Base-by-base conservation (phyloP, 2,329 filamentous ascomycete species). In the Zymoseptoria brevis region DNA sequence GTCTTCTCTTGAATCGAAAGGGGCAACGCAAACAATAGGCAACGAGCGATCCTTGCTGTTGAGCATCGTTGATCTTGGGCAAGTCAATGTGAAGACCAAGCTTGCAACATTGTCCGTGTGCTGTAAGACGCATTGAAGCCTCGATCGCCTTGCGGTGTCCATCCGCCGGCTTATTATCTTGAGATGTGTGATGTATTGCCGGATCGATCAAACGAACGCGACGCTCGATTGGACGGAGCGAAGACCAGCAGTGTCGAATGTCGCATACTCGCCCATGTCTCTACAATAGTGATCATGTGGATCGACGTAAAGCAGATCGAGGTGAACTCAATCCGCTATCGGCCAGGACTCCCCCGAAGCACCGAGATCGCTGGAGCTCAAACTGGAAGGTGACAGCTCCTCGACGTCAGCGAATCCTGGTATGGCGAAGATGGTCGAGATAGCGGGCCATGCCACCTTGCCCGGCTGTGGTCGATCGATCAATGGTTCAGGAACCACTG, bases 371-470 rank as follows among this genome's bases (percentile, higher is more conserved):
- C 22, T 24, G 8, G 22, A 53, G 22, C 51, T 53, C 51, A 53
- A 53, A 26, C 22, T 29, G 51, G 51, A 22, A 30, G 51, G 51
- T 53, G 22, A 29, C 51, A 53, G n/a, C 19, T 29, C 22, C 22
- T 29, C 19, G 51, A 53, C 51, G 51, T 53, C 51, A 53, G 51
- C 51, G 51, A 48, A 57, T 57, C 59, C 57, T 58, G 55, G 59
- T 58, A 58, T 60, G 60, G 58, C 58, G 58, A 60, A 55, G 59
- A 61, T 59, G 26, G 59, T 57, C 29, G n/a, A 19, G 53, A 58
- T 57, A 64, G 58, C 62, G 59, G 51, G 50, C 22, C 55, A 60
- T 59, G 62, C 58, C 62, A 64, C 58, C 59, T 56, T 57, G 56
- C 58, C 57, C 59, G 62, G 55, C 54, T 48, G 49, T 48, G 19